A percentile compares a stretch with the other conserved stretches of the same genome.
Evolutionary conservation across 805 yeast genomes (phyloP).

Genomic region (Candida pseudofarinosa): DNA sequence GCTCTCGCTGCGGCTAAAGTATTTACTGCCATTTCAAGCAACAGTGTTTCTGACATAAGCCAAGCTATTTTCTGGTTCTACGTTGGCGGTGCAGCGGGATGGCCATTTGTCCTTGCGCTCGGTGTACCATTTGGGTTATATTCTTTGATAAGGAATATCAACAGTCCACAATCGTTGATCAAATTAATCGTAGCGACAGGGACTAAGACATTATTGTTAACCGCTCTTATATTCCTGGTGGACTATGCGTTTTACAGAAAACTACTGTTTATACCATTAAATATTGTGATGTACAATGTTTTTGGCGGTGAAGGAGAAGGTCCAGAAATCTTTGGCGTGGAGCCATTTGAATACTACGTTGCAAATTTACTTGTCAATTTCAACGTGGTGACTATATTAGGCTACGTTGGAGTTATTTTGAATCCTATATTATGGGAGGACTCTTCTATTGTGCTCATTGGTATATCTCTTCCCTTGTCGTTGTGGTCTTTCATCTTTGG

Average conservation of each 20-base stretch:
- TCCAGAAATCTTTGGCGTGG: conserved; percentile 87
- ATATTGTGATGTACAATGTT: conserved; percentile 82
- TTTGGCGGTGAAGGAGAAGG: conserved; percentile 66
- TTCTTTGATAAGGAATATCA: conserved; percentile 3
- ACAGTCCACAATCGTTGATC: conserved; percentile 3
- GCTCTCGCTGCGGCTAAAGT: conserved; percentile 42
- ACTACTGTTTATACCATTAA: conserved; percentile 67
- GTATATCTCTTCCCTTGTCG: conserved; percentile 44
- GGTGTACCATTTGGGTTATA: conserved; percentile 56
- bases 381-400: conserved; percentile 49
- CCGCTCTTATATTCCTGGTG: conserved; percentile 14
- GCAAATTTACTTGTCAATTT: conserved; percentile 71
- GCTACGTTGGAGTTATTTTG: conserved; percentile 33
- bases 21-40: conserved; percentile 18
- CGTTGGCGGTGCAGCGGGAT: conserved; percentile 78
- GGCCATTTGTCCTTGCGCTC: conserved; percentile 81
- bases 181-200: conserved; percentile 12
- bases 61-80: conserved; percentile 41
- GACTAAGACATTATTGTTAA: conserved; percentile 21
- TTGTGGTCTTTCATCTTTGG: conserved; percentile 68
- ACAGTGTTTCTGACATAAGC: conserved; percentile 5
- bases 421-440: conserved; percentile 13
- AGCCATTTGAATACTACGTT: conserved; percentile 69
- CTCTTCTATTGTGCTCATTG: conserved; percentile 9
- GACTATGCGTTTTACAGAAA: conserved; percentile 65